phyloP scores from a whole-genome alignment of 2,329 filamentous ascomycete species.

The Dothiorella sarmentorum region DNA sequence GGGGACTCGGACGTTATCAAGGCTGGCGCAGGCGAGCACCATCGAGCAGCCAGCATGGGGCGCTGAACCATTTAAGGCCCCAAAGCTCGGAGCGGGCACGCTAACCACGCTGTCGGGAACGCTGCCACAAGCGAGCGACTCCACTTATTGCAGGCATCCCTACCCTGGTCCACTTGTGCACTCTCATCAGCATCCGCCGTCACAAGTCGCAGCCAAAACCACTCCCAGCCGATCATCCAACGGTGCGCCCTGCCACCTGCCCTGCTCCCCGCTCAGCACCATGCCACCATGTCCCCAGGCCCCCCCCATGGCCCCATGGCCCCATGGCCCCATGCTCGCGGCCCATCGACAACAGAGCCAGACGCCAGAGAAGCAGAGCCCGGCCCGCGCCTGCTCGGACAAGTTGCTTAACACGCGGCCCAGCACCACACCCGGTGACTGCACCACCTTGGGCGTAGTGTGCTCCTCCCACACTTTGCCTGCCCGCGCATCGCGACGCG shows the following conservation, averaged over 20 bases:
- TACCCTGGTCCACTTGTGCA: conserved; percentile 12
- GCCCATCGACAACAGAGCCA: not conserved
- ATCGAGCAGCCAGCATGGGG: conserved; percentile 4
- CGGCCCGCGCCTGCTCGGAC: conserved; percentile 6
- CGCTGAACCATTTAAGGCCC: conserved; percentile 15
- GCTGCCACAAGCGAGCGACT: conserved; percentile 14
- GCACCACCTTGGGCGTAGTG: conserved; percentile 11
- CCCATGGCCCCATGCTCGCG: not conserved
- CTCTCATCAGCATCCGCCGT: conserved; percentile 13
- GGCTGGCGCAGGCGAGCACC: conserved; percentile 9
- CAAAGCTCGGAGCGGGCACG: conserved; percentile 16
- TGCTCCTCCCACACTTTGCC: not conserved
- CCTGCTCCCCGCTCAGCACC: not conserved
- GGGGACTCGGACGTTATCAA: conserved; percentile 8
- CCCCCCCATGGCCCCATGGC: not conserved
- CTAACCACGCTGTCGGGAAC: conserved; percentile 16
- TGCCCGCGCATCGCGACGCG: conserved; percentile 8
- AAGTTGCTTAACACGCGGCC: not conserved
- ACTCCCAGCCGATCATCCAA: conserved; percentile 11
- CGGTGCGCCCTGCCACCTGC: conserved; percentile 1
- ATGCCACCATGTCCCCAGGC: not conserved
- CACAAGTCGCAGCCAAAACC: conserved; percentile 5
- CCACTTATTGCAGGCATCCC: conserved; percentile 15
- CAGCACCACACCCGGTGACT: not conserved
- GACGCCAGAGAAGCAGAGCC: not conserved